Evolutionary conservation across 768 basidiomycete genomes (phyloP).

Genomic region (Kondoa malvinella): DNA sequence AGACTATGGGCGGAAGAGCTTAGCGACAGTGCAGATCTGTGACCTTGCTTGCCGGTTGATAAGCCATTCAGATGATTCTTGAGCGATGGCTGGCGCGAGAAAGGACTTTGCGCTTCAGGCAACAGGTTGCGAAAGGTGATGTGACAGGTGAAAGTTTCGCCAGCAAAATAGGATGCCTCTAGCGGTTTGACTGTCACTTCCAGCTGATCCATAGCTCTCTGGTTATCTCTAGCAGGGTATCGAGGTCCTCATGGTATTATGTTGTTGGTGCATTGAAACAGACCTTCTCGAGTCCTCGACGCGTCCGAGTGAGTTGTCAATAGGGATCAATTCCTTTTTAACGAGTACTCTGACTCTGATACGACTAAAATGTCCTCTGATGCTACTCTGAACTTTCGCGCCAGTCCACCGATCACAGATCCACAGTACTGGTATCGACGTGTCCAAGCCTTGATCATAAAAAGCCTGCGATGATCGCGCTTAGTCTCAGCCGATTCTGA

Average conservation of each 20-base stretch:
- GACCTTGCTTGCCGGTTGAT: neutral
- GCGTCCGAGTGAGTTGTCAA: too few species aligned
- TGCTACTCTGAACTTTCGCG: too few species aligned
- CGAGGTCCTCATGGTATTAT: neutral
- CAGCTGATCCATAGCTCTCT: conserved; percentile 11
- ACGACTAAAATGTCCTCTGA: too few species aligned
- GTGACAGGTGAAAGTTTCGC: conserved; percentile 64
- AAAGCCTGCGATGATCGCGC: too few species aligned
- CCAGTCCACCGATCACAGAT: too few species aligned
- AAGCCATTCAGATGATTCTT: neutral
- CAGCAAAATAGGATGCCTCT: conserved; percentile 77
- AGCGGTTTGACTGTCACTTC: conserved; percentile 40
- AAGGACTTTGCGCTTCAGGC: neutral
- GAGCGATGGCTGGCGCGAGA: neutral
- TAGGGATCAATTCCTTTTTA: too few species aligned
- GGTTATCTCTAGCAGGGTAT: neutral
- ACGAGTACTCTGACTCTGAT: too few species aligned
- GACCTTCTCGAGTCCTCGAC: too few species aligned
- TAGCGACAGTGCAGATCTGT: neutral
- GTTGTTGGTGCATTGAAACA: neutral
- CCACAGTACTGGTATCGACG: too few species aligned
- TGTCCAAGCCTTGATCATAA: too few species aligned
- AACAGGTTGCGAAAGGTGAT: conserved; percentile 63
- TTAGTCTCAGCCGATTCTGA: too few species aligned
- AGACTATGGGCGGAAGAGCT: neutral